Base-by-base conservation (phyloP, 257 asterid genomes). In the Przewalskia tangutica region DNA sequence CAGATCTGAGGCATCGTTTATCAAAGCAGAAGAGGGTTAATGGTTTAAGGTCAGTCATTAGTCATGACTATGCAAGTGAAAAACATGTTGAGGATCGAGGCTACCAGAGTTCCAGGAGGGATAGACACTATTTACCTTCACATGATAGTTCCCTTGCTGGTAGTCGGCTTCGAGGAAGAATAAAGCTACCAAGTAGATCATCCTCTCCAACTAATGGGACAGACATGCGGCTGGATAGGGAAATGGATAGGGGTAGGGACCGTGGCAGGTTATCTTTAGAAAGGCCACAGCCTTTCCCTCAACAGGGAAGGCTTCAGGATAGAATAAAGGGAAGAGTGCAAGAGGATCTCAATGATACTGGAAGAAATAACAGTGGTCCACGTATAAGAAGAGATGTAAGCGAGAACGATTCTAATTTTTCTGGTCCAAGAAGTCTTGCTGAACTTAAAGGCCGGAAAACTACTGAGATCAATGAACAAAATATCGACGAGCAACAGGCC, bases 21-120 rank as follows among this genome's bases (percentile, higher is more conserved):
- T 83, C 91, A 14, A 93, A 90, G 89, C 90, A 89, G 23, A 89
- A 89, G 84, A 90, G 83, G 81, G 87, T 86, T 77, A 91, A 92
- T 86, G 94, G 98, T 46, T 90, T 94, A 85, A 90, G 98, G 85
- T 94, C 98, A 78, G 93, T 94, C 83, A 86, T 94, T 66, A 91
- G 88, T 82, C 91, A 90, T 20, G 97, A 90, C 73, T 82, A 88
- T 83, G 62, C 83, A 20, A 93, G 87, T 66, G 93, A 91, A 82
- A 82, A 83, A 79, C 88, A 79, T 42, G 88, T 32, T 44, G 89
- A 87, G 51, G 92, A 87, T 68, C 83, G 88, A 76, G 85, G 87
- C 75, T 77, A 87, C 86, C 90, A 71, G 81, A 86, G 85, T 78
- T 70, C 77, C n/a, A 87, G 79, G 55, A 84, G 92, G 79, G 95